A percentile compares a stretch with the other conserved stretches of the same genome.
Conservation (phyloP, 2,329 filamentous ascomycete genomes). For the Fusarium sp. region DNA sequence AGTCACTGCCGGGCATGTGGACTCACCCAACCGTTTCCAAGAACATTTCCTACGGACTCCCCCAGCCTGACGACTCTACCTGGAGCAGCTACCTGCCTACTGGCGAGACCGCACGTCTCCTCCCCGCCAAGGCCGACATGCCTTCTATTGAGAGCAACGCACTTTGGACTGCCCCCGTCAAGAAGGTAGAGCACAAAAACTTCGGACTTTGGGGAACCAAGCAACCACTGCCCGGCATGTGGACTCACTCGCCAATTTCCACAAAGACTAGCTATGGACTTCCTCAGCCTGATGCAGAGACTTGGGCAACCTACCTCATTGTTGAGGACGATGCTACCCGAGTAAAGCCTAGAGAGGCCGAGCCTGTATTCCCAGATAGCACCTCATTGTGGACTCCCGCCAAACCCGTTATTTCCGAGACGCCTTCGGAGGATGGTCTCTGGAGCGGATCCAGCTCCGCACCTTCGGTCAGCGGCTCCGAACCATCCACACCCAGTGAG, state of each 20-base stretch:
- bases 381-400: conserved; percentile 44
- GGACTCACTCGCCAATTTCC: conserved; percentile 36
- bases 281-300: conserved; percentile 50
- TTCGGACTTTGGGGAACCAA: conserved; percentile 46
- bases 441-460: conserved; percentile 42
- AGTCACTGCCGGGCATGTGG: conserved; percentile 46
- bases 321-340: conserved; percentile 40
- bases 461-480: conserved; percentile 30
- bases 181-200: conserved; percentile 34
- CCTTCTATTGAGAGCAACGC: conserved; percentile 54
- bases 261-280: conserved; percentile 46
- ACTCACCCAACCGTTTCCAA: conserved; percentile 31
- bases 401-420: conserved; percentile 30
- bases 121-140: conserved; percentile 49
- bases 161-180: conserved; percentile 52
- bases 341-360: conserved; percentile 45
- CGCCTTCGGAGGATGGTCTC: conserved; percentile 34
- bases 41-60: conserved; percentile 47
- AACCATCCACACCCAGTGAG: conserved; percentile 20
- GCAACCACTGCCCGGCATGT: conserved; percentile 44
- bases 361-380: conserved; percentile 41
- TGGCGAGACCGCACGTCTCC: conserved; percentile 48
- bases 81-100: conserved; percentile 55
- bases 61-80: conserved; percentile 51
- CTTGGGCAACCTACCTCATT: conserved; percentile 47